phyloP scores from a whole-genome alignment of 2,329 filamentous ascomycete genomes.

The Diaporthe longicolla region DNA sequence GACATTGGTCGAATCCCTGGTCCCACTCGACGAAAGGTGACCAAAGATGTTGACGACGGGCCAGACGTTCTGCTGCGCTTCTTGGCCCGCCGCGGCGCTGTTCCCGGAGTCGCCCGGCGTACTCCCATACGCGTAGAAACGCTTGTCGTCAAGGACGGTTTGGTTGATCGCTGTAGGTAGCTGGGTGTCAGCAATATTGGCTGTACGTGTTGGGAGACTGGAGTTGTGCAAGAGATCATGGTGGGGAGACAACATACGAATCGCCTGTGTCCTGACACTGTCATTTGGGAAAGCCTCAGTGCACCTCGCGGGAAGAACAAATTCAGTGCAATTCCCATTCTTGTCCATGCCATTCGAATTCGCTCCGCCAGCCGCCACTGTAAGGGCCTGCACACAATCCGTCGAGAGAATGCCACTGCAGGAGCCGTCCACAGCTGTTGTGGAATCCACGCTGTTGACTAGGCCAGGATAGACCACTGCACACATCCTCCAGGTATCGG shows the following conservation, averaged over 20 bases:
- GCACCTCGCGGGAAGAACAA: conserved; percentile 20
- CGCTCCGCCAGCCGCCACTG: conserved; percentile 19
- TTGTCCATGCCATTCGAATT: conserved; percentile 31
- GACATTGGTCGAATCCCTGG: conserved; percentile 4
- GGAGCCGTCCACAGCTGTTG: conserved; percentile 23
- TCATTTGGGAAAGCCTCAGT: conserved; percentile 13
- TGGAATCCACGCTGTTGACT: background rate
- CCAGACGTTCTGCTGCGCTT: conserved; percentile 31
- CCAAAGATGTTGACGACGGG: conserved; percentile 34
- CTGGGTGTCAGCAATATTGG: background rate
- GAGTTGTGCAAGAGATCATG: no score
- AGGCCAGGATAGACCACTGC: conserved; percentile 33
- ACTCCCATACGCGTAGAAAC: conserved; percentile 36
- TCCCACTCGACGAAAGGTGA: conserved; percentile 25
- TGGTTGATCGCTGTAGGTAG: conserved; percentile 25
- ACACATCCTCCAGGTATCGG: conserved; percentile 35
- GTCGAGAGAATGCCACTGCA: conserved; percentile 22
- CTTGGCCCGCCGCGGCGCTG: conserved; percentile 7
- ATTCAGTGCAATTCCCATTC: conserved; percentile 21
- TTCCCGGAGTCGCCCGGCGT: conserved; percentile 12
- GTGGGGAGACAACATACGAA: background rate
- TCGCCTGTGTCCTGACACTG: conserved; percentile 1
- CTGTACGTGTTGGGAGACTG: background rate
- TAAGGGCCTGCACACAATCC: conserved; percentile 15
- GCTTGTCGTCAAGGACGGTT: conserved; percentile 34